phyloP scores from a whole-genome alignment of 2,329 filamentous ascomycete genomes.

The Neophaeococcomyces aloes region DNA sequence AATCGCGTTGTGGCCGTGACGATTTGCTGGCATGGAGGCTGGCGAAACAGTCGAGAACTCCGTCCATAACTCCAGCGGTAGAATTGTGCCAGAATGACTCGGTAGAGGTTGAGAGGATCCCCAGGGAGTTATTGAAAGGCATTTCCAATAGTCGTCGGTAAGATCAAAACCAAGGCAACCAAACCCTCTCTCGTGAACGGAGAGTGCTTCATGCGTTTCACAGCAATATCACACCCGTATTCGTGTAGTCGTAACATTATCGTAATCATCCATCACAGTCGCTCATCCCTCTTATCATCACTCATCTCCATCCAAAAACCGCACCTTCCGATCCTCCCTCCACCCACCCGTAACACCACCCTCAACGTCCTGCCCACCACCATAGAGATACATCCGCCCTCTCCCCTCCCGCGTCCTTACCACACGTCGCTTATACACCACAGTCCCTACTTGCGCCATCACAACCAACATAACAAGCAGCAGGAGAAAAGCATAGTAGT shows the following conservation, averaged over 20 bases:
- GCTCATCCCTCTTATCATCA: neutral
- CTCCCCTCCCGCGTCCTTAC: neutral
- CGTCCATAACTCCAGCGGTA: no score
- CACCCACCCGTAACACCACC: neutral
- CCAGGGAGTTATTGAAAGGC: no score
- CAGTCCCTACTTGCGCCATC: neutral
- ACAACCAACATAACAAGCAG: neutral
- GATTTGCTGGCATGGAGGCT: no score
- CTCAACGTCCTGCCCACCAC: neutral
- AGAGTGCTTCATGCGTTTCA: no score
- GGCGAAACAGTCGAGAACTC: no score
- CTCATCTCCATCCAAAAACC: neutral
- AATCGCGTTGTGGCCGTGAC: no score
- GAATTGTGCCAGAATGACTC: no score
- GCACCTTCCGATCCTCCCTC: neutral
- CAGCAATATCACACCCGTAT: no score
- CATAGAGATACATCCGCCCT: neutral
- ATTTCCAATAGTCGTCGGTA: no score
- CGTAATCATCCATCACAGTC: neutral
- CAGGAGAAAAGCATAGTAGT: neutral
- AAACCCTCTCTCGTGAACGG: no score
- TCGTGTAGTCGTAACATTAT: neutral
- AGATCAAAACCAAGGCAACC: no score
- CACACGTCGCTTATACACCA: neutral
- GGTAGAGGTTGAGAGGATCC: no score